Percentiles rank a stretch among this genome's conserved stretches.
These are phyloP conservation scores for Paragyromitra xinjiangensis DNA, from an alignment of 495 filamentous ascomycete genomes.

Conservation along the genomic window DNA sequence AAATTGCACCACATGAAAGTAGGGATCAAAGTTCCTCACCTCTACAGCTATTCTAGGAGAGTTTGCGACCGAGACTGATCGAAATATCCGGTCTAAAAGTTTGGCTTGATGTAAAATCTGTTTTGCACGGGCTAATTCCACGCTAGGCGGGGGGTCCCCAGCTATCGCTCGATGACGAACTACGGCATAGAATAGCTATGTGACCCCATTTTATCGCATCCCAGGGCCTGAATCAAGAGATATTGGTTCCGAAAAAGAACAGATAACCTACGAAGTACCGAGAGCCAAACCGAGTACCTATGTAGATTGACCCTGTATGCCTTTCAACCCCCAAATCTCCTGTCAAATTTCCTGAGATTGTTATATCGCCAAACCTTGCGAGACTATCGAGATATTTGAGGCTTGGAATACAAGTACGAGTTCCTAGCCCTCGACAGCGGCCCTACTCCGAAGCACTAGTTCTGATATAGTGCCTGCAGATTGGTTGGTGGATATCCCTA, in stretches of 20 bases:
- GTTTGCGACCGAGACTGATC: not conserved
- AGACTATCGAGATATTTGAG: not conserved
- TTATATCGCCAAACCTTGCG: not conserved
- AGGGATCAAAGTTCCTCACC: not conserved
- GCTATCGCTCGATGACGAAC: not conserved
- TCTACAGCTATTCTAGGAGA: not conserved
- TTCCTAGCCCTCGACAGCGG: not conserved
- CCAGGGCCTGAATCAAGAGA: not conserved
- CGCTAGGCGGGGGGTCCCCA: not conserved
- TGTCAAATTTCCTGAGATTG: not conserved
- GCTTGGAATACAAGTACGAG: not conserved
- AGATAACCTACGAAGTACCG: not conserved
- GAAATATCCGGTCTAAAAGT: not conserved
- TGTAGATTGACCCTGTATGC: not conserved
- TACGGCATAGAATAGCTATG: not conserved
- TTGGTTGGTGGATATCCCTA: constrained; percentile 33
- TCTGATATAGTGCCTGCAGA: constrained; percentile 8
- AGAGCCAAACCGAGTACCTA: not conserved
- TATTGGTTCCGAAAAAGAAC: not conserved
- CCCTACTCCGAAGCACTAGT: not conserved
- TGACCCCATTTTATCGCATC: not conserved
- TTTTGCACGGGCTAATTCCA: too few relatives aligned
- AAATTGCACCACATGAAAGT: not conserved
- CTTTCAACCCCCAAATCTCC: not conserved
- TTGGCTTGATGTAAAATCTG: not conserved